phyloP scores from a whole-genome alignment of 345 rosid genomes.

The Triadica sebifera region DNA sequence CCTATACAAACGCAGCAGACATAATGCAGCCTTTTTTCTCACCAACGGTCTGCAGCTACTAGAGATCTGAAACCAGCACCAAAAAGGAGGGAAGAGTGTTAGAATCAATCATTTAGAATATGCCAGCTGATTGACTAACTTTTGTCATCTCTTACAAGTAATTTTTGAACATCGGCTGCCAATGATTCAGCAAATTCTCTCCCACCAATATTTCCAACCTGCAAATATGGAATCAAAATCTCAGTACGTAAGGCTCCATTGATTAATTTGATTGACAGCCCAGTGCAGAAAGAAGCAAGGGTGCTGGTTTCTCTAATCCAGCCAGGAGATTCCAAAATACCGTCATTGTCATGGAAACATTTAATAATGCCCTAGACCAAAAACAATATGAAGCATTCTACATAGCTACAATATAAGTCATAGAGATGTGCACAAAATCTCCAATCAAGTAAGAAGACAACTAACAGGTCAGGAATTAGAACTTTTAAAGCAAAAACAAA shows the following conservation, averaged over 20 bases:
- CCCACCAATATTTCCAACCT: conserved; percentile 99
- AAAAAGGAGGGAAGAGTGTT: background rate
- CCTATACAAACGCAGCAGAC: conserved; percentile 91
- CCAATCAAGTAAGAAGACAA: no score
- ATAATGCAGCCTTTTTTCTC: conserved; percentile 91
- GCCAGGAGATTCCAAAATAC: background rate
- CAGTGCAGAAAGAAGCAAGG: background rate
- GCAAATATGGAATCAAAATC: conserved; percentile 20
- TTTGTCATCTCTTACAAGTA: conserved; percentile 63
- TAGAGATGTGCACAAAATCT: no score
- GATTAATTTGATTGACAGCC: background rate
- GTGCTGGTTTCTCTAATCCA: background rate
- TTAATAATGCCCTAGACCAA: background rate
- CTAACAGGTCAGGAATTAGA: no score
- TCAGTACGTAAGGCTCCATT: background rate
- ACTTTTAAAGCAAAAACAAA: no score
- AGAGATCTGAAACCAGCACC: conserved; percentile 64
- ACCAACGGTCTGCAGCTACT: conserved; percentile 99
- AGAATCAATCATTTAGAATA: conserved; percentile 16
- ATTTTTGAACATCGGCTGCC: conserved; percentile 97
- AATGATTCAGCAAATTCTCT: conserved; percentile 98
- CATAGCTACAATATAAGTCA: background rate
- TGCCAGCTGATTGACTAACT: conserved; percentile 10
- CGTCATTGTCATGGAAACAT: background rate
- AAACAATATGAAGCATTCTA: background rate